A percentile compares a stretch with the other conserved stretches of the same genome.
Conservation (phyloP, 1,284 basidiomycete genomes). For the Hemileia vastatrix region DNA sequence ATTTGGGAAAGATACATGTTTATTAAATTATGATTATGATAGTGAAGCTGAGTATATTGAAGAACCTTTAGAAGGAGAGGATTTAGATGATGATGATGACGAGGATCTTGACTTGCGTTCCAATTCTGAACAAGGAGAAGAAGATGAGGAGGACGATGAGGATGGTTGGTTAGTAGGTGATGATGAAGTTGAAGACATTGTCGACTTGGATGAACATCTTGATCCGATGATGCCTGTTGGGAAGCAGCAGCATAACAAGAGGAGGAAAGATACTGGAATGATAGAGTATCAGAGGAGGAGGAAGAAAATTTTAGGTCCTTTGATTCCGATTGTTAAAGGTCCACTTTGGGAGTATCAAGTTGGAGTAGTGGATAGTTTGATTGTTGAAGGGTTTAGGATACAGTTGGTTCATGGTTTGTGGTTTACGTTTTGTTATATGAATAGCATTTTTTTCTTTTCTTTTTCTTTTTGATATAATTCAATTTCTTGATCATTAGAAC, state of each 20-base stretch:
- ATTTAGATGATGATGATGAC: conserved; percentile 73
- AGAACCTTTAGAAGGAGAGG: conserved; percentile 11
- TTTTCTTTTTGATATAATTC: neutral
- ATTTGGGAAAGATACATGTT: conserved; percentile 58
- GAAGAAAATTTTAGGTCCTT: conserved; percentile 56
- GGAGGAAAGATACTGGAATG: conserved; percentile 26
- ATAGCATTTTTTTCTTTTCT: neutral
- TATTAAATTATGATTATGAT: conserved; percentile 70
- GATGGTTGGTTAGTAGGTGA: conserved; percentile 32
- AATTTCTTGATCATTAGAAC: neutral
- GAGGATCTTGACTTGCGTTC: conserved; percentile 40
- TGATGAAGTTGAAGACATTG: conserved; percentile 27
- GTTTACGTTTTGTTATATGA: neutral
- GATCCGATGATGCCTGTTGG: conserved; percentile 47
- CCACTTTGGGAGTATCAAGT: conserved; percentile 61
- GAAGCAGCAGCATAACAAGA: too few relatives aligned
- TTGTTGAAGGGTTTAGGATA: conserved; percentile 15
- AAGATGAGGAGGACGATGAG: conserved; percentile 59
- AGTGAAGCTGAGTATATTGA: conserved; percentile 20
- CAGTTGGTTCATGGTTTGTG: conserved; percentile 17
- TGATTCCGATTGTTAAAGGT: conserved; percentile 66
- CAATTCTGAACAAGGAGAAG: too few relatives aligned
- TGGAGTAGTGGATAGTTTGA: conserved; percentile 42
- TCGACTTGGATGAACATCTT: conserved; percentile 49
- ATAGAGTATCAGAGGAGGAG: conserved; percentile 52